Evolutionary conservation across 169 alveolate genomes (phyloP).

Genomic region (Cyclospora cayetanensis): DNA sequence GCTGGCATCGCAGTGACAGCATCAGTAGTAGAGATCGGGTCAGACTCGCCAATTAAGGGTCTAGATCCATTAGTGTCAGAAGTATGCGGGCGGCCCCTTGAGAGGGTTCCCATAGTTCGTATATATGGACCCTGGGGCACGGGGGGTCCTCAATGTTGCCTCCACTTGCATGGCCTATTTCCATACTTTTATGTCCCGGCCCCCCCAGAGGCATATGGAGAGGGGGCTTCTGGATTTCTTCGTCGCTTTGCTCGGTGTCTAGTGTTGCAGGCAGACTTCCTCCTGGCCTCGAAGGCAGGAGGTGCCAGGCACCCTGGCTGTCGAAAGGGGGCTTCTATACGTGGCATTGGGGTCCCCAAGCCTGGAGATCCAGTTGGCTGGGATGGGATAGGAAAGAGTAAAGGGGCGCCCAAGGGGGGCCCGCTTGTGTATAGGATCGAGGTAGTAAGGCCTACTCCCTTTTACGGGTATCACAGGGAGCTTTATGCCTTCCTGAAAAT

Average conservation of each 20-base stretch:
- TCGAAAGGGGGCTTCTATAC: neutral
- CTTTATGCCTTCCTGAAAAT: constrained; percentile 43
- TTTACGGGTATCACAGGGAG: constrained; percentile 66
- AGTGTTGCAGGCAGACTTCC: constrained; percentile 34
- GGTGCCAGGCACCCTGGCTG: too few species aligned
- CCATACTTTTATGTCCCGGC: constrained; percentile 67
- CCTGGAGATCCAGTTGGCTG: neutral
- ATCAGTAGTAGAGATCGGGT: constrained; percentile 36
- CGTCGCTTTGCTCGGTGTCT: constrained; percentile 47
- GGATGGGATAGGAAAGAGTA: neutral
- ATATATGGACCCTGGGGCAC: constrained; percentile 66
- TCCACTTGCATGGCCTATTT: constrained; percentile 57
- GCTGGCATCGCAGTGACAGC: constrained; percentile 59
- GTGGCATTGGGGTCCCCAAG: neutral
- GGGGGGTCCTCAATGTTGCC: constrained; percentile 64
- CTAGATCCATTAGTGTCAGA: constrained; percentile 57
- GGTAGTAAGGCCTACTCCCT: constrained; percentile 48
- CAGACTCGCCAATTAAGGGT: constrained; percentile 52
- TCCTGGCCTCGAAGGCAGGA: constrained; percentile 4
- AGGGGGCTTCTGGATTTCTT: constrained; percentile 17
- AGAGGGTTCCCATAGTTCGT: constrained; percentile 51
- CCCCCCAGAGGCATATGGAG: constrained; percentile 69
- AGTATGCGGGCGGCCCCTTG: constrained; percentile 60
- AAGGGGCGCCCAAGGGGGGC: neutral
- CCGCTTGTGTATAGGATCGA: constrained; percentile 38